Percentiles rank a stretch among this genome's conserved stretches.
Conservation (phyloP, 2,329 filamentous ascomycete species). For the Penicillium sp. region DNA sequence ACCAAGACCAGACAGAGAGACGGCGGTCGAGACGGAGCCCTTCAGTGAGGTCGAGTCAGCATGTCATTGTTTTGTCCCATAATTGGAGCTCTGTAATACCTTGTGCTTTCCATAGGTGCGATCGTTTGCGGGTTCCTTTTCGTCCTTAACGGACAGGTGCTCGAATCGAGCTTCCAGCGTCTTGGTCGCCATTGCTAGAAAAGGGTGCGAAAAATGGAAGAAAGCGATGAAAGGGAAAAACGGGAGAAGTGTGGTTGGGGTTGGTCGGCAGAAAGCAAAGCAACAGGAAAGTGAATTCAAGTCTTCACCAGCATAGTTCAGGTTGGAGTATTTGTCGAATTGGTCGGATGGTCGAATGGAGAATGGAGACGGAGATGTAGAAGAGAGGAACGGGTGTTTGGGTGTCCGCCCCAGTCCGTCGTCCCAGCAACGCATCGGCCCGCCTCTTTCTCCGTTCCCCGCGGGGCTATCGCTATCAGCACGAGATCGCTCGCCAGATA, state of each 20-base stretch:
- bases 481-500: conserved; percentile 19
- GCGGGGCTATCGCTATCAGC: conserved; percentile 39
- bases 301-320: conserved; percentile 21
- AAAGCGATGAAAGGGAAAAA: conserved; percentile 1
- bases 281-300: conserved; percentile 1
- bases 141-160: conserved; percentile 86
- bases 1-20: conserved; percentile 57
- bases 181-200: conserved; percentile 70
- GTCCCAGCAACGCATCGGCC: conserved; percentile 38
- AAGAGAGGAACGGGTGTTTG: conserved; percentile 30
- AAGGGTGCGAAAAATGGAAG: conserved; percentile 12
- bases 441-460: conserved; percentile 42
- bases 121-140: conserved; percentile 70
- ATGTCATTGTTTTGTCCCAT: conserved; percentile 10
- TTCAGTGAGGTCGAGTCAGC: conserved; percentile 37
- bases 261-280: neutral
- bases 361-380: conserved; percentile 19
- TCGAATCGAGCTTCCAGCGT: conserved; percentile 87
- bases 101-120: conserved; percentile 74
- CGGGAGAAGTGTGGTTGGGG: conserved; percentile 2
- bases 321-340: conserved; percentile 16
- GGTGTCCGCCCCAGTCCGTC: conserved; percentile 20
- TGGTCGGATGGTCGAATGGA: conserved; percentile 15
- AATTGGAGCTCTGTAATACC: conserved; percentile 56
- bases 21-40: conserved; percentile 55